Conservation (phyloP, 345 rosid species). For the Eucalyptus cloeziana region DNA sequence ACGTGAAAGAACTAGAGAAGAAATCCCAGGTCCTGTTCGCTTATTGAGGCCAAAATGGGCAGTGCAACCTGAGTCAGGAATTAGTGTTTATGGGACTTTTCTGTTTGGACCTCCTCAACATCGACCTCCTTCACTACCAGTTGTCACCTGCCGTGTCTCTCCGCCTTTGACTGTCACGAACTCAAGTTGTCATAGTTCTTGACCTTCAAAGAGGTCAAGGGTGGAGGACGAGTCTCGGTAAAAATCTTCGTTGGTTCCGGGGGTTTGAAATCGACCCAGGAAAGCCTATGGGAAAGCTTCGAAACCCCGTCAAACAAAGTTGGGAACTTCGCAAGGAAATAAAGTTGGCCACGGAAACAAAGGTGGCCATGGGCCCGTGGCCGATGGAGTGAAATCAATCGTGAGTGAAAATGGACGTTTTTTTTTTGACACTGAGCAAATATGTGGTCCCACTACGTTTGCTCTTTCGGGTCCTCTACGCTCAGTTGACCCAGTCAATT, state of each 20-base stretch:
- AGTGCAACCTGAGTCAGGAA: not conserved
- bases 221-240: not conserved
- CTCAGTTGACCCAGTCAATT: not conserved
- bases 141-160: not conserved
- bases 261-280: not conserved
- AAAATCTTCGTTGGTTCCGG: not conserved
- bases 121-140: not conserved
- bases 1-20: not conserved
- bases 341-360: not conserved
- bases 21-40: not conserved
- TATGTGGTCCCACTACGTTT: not conserved
- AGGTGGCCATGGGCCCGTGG: not conserved
- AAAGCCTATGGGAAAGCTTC: not conserved
- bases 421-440: no score
- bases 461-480: not conserved
- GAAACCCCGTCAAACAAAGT: not conserved
- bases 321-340: not conserved
- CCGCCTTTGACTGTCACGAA: not conserved
- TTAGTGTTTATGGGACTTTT: not conserved
- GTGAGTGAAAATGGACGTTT: not conserved
- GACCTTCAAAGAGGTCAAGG: not conserved
- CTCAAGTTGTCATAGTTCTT: not conserved
- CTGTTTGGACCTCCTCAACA: not conserved
- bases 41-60: not conserved
- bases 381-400: not conserved